Base-by-base conservation (phyloP, 2,329 filamentous ascomycete genomes). In the Diaporthe longicolla region DNA sequence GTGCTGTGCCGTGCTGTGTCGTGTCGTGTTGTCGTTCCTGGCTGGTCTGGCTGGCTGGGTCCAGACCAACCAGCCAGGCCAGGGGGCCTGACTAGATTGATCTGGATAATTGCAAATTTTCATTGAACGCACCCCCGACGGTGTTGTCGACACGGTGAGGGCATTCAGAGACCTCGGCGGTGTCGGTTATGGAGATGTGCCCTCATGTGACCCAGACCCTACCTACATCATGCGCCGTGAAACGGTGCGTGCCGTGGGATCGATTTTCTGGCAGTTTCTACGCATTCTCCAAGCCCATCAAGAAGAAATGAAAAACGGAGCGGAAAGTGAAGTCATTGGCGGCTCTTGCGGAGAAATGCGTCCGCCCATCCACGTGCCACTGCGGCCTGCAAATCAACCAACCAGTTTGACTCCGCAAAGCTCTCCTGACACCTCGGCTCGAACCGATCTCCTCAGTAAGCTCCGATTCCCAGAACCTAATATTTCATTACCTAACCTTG, bases 321-420 rank as follows among this genome's bases (percentile, higher is more conserved):
- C 24, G 32, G 15, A 9, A n/a, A 13, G 37, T 13, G 3, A 10
- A 40, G 37, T 13, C 13, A 50, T 50, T 32, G 29, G 29, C 43
- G 29, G 37, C 35, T 9, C 24, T 2, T 21, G 63, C 63, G 63
- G 63, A 66, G 29, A 37, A 37, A 52, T 24, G 3, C n/a, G 13
- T 37, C 63, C 45, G 63, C 45, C 63, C 58, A 29, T 37, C 63
- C 63, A 66, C 63, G 63, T 52, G 63, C 45, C 37, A 13, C 43
- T 48, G 45, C 45, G 32, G 24, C 17, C 50, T 66, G 61, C 43
- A 52, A 66, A 50, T n/a, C 45, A 66, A 13, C 37, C 35, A 6
- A 10, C 35, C 37, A 40, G 6, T 13, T 40, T 8, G 43, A 11
- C 63, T 52, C 63, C 63, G 63, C 63, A 52, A 52, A 0, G 15